phyloP scores from a whole-genome alignment of 1,284 basidiomycete genomes.

The Taiwanofungus camphoratus region DNA sequence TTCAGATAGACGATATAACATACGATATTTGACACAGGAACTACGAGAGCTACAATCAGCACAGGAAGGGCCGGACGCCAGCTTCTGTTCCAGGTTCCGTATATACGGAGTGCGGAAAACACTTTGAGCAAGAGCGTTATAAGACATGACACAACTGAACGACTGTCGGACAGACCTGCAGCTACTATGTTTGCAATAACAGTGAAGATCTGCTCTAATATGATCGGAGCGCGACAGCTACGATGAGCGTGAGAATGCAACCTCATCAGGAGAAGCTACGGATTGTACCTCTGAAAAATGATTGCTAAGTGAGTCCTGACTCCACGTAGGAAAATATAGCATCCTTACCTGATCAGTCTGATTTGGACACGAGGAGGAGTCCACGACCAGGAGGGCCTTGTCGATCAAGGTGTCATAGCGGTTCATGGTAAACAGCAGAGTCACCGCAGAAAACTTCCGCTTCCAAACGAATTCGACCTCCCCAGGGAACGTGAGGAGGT shows the following conservation, averaged over 20 bases:
- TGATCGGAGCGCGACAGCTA: not conserved
- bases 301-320: no score
- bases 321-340: not conserved
- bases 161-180: not conserved
- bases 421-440: not conserved
- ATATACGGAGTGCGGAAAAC: not conserved
- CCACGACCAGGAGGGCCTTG: not conserved
- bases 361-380: not conserved
- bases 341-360: not conserved
- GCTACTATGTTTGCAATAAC: not conserved
- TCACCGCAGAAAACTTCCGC: not conserved
- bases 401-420: not conserved
- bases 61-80: not conserved
- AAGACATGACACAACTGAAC: no score
- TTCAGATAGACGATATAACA: not conserved
- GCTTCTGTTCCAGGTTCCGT: not conserved
- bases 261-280: not conserved
- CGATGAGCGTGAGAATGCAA: not conserved
- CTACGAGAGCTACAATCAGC: not conserved
- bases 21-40: not conserved
- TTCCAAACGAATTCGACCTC: constrained; percentile 1
- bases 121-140: no score
- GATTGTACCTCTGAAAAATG: not conserved
- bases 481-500: not conserved
- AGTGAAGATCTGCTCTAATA: not conserved